These are phyloP conservation scores for Bipolaris bicolor DNA, from an alignment of 2,329 filamentous ascomycete species.

Conservation along the genomic window DNA sequence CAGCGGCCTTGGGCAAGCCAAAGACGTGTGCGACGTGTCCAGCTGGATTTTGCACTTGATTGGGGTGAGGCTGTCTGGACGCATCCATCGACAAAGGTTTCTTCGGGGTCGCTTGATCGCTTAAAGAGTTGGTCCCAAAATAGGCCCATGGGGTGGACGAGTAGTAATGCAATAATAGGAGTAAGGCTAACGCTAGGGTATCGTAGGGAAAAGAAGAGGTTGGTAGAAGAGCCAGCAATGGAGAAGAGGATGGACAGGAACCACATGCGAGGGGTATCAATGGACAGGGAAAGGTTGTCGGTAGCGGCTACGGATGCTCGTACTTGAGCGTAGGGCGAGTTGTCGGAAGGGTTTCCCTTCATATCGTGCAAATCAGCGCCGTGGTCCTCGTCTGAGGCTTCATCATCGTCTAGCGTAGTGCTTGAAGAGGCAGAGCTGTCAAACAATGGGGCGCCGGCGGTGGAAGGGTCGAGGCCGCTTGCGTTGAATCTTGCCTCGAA, in stretches of 20 bases:
- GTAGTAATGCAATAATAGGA: conserved; percentile 82
- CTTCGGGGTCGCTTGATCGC: conserved; percentile 59
- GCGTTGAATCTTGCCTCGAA: conserved; percentile 45
- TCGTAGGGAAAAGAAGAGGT: conserved; percentile 86
- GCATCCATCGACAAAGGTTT: conserved; percentile 65
- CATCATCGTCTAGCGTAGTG: conserved; percentile 38
- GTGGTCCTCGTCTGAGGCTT: conserved; percentile 44
- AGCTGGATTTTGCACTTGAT: conserved; percentile 23
- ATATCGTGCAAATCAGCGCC: conserved; percentile 40
- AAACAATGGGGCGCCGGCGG: conserved; percentile 30
- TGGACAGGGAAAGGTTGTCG: conserved; percentile 78
- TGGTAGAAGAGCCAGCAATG: conserved; percentile 80
- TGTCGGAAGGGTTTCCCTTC: conserved; percentile 63
- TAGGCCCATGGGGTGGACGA: conserved; percentile 82
- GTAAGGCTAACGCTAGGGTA: conserved; percentile 91
- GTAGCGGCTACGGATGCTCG: conserved; percentile 78
- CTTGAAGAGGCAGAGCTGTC: conserved; percentile 39
- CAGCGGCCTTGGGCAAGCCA: conserved; percentile 82
- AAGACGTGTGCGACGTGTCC: conserved; percentile 60
- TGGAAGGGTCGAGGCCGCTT: conserved; percentile 31
- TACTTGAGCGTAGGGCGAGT: conserved; percentile 79
- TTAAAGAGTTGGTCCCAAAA: conserved; percentile 78
- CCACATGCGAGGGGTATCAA: conserved; percentile 91
- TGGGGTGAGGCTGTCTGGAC: conserved; percentile 38
- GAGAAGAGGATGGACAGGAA: conserved; percentile 78